A percentile compares a stretch with the other conserved stretches of the same genome.
phyloP scores from a whole-genome alignment of 2,329 filamentous ascomycete species.

The Beauveria scarabaeidicola region DNA sequence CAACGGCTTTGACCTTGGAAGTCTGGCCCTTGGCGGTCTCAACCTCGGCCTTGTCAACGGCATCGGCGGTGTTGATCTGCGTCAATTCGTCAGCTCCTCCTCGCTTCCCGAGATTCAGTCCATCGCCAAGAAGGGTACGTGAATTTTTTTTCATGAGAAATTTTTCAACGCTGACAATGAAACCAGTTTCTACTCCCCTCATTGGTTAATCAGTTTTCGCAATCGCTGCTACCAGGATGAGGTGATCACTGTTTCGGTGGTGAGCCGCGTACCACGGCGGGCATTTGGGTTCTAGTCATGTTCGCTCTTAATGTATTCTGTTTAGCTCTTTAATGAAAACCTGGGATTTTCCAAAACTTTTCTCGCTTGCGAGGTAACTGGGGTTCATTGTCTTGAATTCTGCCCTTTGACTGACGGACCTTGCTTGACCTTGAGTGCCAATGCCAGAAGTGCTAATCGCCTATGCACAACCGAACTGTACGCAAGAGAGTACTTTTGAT shows the following conservation, averaged over 20 bases:
- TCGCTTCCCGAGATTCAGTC: slow-evolving; percentile 21
- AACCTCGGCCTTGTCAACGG: slow-evolving; percentile 23
- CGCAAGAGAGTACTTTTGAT: too few relatives aligned
- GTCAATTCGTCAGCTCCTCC: slow-evolving; percentile 21
- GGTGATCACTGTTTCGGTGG: neutral
- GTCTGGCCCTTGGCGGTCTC: slow-evolving; percentile 19
- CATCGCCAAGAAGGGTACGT: slow-evolving; percentile 20
- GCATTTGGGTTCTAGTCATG: neutral
- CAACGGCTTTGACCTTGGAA: slow-evolving; percentile 21
- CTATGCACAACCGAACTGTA: too few relatives aligned
- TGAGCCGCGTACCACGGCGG: neutral
- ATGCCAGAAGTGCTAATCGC: too few relatives aligned
- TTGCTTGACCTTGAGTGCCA: too few relatives aligned
- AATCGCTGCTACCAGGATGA: neutral
- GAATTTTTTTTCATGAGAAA: neutral
- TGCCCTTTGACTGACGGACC: too few relatives aligned
- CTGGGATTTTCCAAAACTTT: neutral
- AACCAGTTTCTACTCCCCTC: slow-evolving; percentile 7
- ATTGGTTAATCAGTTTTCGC: neutral
- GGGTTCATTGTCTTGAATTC: too few relatives aligned
- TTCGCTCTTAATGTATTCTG: neutral
- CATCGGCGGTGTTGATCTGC: slow-evolving; percentile 21
- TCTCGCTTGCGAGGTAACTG: too few relatives aligned
- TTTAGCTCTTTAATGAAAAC: slow-evolving; percentile 3
- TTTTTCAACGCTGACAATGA: neutral